Evolutionary conservation across 495 filamentous ascomycete genomes (phyloP).

Genomic region (Hypoxylon perforatum): DNA sequence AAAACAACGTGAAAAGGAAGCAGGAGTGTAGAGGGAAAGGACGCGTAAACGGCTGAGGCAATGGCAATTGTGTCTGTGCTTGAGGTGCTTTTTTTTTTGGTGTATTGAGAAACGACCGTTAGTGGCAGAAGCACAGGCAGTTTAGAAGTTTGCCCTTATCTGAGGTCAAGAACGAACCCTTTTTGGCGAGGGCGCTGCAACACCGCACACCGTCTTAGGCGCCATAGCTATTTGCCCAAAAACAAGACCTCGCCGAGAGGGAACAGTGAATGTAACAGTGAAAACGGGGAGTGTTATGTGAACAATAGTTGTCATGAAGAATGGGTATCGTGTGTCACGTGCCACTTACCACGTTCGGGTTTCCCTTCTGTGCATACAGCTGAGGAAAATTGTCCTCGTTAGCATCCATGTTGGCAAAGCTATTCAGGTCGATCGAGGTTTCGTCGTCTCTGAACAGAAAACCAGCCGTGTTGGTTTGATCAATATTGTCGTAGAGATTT

Average conservation of each 20-base stretch:
- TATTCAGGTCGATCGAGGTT: conserved; percentile 64
- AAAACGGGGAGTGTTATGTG: conserved; percentile 4
- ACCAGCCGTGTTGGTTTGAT: conserved; percentile 79
- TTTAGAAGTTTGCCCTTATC: too few species aligned
- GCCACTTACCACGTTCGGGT: conserved; percentile 73
- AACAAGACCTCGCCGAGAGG: neutral
- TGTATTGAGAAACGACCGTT: too few species aligned
- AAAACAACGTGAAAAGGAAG: neutral
- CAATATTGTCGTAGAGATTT: conserved; percentile 67
- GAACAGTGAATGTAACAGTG: neutral
- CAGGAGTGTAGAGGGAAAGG: too few species aligned
- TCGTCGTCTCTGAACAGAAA: conserved; percentile 90
- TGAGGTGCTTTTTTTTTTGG: too few species aligned
- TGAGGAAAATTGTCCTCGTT: conserved; percentile 87
- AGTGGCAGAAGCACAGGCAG: too few species aligned
- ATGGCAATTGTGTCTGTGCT: too few species aligned
- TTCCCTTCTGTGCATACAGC: conserved; percentile 75
- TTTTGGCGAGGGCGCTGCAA: too few species aligned
- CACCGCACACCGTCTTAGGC: too few species aligned
- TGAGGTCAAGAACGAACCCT: too few species aligned
- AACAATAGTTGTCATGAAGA: conserved; percentile 5
- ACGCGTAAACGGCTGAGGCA: too few species aligned
- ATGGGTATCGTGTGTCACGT: conserved; percentile 15
- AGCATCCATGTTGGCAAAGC: conserved; percentile 76
- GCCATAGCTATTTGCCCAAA: too few species aligned